Evolutionary conservation across 768 basidiomycete species (phyloP), one percentile per base, ranked within the genome.

Genomic region (Rhodotorula toruloides): DNA sequence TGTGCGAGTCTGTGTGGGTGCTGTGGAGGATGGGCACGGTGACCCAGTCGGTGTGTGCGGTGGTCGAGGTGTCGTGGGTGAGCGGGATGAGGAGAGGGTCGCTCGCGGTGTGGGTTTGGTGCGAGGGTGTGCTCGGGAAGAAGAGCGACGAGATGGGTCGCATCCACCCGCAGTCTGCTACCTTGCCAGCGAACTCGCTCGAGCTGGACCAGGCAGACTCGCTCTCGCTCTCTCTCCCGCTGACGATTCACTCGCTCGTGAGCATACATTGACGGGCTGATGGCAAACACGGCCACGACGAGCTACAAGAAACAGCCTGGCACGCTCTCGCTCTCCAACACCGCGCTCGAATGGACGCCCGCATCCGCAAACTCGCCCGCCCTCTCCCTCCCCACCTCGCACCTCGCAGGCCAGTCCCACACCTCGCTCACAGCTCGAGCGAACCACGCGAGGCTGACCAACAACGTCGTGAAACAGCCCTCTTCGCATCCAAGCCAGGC

Each of bases 401-500:
- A 83, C 61, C 85, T 88, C 89, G 62, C 82, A 82, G 82, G 59
- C 48, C 25, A n/a, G 61, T 19, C 50, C 43, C 36, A 27, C 39
- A 43, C 3, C 36, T n/a, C 53, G 72, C 71, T 57, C 71, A 69
- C 58, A 57, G 70, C 17, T 56, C 72, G 27, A 44, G 63, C 25
- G 66, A 31, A 14, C 48, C 44, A 22, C 4, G 37, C 31, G 72
- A 40, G 70, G 63, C 69, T 71, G 43, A 59, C 72, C 39, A 59
- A 54, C 27, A 50, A 54, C 53, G 57, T 47, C 14, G 40, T 40
- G 62, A 60, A 53, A 68, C 76, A 89, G 89, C 88, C 25, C 81
- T 92, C 42, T 91, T 90, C 75, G 90, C 87, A 73, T 90, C 88
- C 76, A 91, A 91, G 74, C 86, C 87, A 73, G 87, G 87, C 59